Base-by-base conservation (phyloP, 2,329 filamentous ascomycete species). In the Ascochyta pisi region DNA sequence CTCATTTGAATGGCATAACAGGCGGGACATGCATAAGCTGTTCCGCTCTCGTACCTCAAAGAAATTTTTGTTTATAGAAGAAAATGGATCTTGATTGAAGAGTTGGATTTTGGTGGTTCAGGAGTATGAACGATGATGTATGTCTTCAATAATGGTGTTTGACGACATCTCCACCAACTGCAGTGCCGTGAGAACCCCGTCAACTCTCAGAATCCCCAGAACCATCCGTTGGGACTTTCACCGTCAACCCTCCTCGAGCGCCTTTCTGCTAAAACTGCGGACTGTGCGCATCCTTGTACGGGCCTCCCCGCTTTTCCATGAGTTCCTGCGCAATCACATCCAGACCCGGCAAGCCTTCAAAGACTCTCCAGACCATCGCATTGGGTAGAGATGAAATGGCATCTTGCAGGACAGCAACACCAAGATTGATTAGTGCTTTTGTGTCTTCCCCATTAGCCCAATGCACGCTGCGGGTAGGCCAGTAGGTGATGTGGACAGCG, bases 401-500 rank as follows among this genome's bases (percentile, higher is more conserved):
- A 8, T 48, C 48, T 38, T 57, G 45, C 33, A 73, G 29, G 1
- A 68, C 56, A 1, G 4, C 13, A 19, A 65, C 57, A 1, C 66
- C 68, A n/a, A 70, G 51, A 45, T 63, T 59, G 5, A 74, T 67
- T 23, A 76, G 50, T 13, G 62, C 40, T 41, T 58, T 33, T 4
- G 67, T 74, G 7, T 67, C 69, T 15, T 63, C 65, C 9, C 54
- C 19, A 50, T 64, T 60, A 0, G 67, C 54, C 74, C 73, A 76
- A 9, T 60, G 47, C 2, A 75, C 69, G 2, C 2, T 4, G 1
- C 60, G 50, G 4, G 66, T 70, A 2, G 74, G 72, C 73, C 74
- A 76, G 44, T 64, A 74, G 5, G 69, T 67, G 38, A 76, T 47
- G 58, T 76, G 75, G 7, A 69, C 69, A 2, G 65, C 74, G 62